A percentile compares a stretch with the other conserved stretches of the same genome.
Conservation (phyloP, 345 rosid species). For the Trapa bicornis region DNA sequence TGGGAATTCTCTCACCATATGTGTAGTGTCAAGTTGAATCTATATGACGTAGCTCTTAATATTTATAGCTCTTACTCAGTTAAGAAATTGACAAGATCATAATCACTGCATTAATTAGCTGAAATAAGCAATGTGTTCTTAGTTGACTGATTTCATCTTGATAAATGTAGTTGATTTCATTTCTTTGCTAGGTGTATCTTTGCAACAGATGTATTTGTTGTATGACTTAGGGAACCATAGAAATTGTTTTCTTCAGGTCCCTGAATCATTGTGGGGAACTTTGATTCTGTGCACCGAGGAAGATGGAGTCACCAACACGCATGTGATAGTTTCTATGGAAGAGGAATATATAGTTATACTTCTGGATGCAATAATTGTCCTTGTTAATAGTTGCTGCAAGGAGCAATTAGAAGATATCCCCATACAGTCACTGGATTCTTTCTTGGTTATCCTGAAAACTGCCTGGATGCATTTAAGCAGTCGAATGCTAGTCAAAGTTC, state of each 20-base stretch:
- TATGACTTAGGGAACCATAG: slow-evolving; percentile 22
- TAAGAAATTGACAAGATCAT: neutral
- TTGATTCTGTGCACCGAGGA: slow-evolving; percentile 17
- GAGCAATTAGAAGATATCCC: slow-evolving; percentile 28
- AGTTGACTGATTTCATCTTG: neutral
- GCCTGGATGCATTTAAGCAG: slow-evolving; percentile 26
- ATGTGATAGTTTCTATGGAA: slow-evolving; percentile 16
- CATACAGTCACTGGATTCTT: slow-evolving; percentile 15
- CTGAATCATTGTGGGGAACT: slow-evolving; percentile 9
- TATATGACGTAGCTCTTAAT: neutral
- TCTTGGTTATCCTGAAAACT: slow-evolving; percentile 20
- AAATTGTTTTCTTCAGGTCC: slow-evolving; percentile 30
- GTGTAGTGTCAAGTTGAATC: neutral
- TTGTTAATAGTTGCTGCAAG: slow-evolving; percentile 29
- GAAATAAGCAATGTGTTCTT: neutral
- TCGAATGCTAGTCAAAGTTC: slow-evolving; percentile 19
- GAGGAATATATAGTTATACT: slow-evolving; percentile 18
- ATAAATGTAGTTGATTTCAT: neutral
- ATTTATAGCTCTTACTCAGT: neutral
- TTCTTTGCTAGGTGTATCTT: neutral
- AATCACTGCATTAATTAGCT: neutral
- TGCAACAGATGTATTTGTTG: neutral
- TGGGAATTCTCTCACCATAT: neutral
- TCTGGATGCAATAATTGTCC: slow-evolving; percentile 25
- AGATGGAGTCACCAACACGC: slow-evolving; percentile 8